Base-by-base conservation (phyloP, 2,329 filamentous ascomycete genomes). In the Fusarium sp. region DNA sequence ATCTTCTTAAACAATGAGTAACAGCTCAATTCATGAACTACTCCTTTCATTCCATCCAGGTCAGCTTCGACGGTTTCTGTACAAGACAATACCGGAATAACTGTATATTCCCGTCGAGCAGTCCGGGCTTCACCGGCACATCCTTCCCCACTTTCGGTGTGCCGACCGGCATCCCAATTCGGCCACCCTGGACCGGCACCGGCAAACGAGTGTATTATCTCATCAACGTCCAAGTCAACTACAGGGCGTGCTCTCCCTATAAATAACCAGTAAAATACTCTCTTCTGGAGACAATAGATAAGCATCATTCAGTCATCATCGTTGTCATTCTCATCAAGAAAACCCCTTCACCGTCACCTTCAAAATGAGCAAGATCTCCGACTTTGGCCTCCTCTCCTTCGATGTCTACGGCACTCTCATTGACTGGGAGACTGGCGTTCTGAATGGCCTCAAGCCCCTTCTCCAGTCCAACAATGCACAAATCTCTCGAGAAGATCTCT, bases 381-480 rank as follows among this genome's bases (percentile, higher is more conserved):
- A 77, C 67, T 85, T 79, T 69, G 74, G 75, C 22, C 79, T 82
- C 59, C 87, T 94, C 54, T 91, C 89, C 73, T 95, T 95, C 81
- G 93, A 96, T 80, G 90, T 93, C 83, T 95, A 93, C 80, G 93
- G 93, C 79, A 95, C 93, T 1, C 86, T 95, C 4, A 90, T 95
- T 63, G 92, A 95, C 83, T 94, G 92, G 92, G 91, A 95, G 81
- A 80, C 84, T 6, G 92, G 92, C 55, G 87, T 94, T 60, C 78
- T 89, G 48, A 70, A 81, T 6, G 85, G 87, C 7, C 85, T 95
- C 7, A 79, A 82, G 42, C 85, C 88, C 1, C 78, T 89, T 18
- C 81, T 89, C 38, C 78, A 85, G 33, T 56, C 70, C 10, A 75
- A 75, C 63, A 65, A 70, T 20, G 64, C 71, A 24, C 60, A 80